Evolutionary conservation across 2,329 filamentous ascomycete species (phyloP).

Genomic region (Thelonectria blattea): DNA sequence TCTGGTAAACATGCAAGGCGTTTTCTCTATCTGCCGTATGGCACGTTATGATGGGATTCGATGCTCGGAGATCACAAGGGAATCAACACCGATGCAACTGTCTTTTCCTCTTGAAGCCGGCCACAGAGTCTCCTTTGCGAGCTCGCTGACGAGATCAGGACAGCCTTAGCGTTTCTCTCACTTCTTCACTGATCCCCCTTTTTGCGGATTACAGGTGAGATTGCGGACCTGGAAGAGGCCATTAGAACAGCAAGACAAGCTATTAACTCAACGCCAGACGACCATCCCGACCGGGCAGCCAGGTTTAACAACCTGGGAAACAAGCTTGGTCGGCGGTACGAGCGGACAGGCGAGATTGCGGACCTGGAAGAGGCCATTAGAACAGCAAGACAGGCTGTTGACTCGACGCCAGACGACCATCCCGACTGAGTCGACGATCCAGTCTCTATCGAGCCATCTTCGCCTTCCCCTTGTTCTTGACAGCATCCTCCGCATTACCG

Average conservation of each 20-base stretch:
- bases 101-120: neutral
- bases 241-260: no score
- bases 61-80: neutral
- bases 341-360: no score
- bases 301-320: no score
- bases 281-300: no score
- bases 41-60: neutral
- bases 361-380: no score
- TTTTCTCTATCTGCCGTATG: neutral
- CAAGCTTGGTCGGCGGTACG: no score
- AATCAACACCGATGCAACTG: neutral
- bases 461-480: constrained; percentile 1
- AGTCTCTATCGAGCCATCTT: neutral
- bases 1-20: neutral
- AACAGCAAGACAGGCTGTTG: no score
- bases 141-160: neutral
- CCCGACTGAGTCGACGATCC: neutral
- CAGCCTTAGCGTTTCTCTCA: neutral
- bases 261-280: no score
- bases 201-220: neutral
- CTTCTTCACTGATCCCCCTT: neutral
- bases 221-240: no score
- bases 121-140: neutral
- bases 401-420: no score
- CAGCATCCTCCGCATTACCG: neutral